Conservation (phyloP, 2,329 filamentous ascomycete species). For the Aureobasidium sp. region DNA sequence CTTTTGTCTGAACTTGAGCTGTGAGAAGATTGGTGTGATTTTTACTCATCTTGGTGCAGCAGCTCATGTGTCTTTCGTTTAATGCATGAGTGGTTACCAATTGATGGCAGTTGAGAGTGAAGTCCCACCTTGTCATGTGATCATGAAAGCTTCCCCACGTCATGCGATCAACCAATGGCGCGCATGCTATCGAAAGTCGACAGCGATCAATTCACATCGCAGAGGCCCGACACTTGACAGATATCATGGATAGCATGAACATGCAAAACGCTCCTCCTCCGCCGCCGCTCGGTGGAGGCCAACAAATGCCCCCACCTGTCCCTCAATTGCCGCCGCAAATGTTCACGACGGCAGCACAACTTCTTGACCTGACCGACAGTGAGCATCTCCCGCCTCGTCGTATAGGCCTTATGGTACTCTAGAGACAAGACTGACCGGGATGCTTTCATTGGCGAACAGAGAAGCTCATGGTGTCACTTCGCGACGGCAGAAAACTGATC, state of each 20-base stretch:
- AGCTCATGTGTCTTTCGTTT: no score
- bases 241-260: conserved; percentile 29
- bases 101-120: no score
- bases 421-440: conserved; percentile 23
- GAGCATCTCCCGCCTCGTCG: conserved; percentile 36
- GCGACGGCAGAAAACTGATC: conserved; percentile 89
- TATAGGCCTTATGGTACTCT: neutral
- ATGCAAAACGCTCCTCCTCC: conserved; percentile 26
- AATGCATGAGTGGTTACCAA: no score
- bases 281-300: conserved; percentile 12
- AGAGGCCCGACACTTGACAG: neutral
- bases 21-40: no score
- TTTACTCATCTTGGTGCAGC: no score
- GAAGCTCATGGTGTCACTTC: conserved; percentile 85
- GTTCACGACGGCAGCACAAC: conserved; percentile 95
- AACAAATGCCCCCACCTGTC: conserved; percentile 31
- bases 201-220: neutral
- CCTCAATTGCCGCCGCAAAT: conserved; percentile 83
- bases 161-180: neutral
- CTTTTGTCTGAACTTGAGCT: no score
- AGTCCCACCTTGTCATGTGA: neutral
- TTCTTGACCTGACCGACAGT: conserved; percentile 97
- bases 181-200: neutral
- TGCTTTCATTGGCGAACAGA: conserved; percentile 49
- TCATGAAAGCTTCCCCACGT: neutral